Evolutionary conservation across 768 basidiomycete species (phyloP).

Genomic region (Hypholoma fasciculare): DNA sequence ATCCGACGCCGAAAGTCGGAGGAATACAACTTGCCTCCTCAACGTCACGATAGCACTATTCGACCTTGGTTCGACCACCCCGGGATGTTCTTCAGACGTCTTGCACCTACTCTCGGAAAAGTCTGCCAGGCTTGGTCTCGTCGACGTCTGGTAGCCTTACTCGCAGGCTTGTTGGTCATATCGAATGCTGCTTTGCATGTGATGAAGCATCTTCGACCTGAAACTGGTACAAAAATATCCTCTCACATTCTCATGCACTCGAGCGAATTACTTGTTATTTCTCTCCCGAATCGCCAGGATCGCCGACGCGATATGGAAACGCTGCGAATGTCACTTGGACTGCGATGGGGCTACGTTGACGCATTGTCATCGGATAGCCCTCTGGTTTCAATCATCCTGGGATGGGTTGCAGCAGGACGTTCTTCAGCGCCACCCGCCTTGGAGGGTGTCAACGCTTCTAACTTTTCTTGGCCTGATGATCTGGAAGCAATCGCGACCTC

Average conservation of each 20-base stretch:
- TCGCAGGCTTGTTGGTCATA: neutral
- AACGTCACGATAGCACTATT: no score
- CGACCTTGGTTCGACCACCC: neutral
- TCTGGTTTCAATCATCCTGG: conserved; percentile 39
- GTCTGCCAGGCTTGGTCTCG: neutral
- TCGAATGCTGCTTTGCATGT: neutral
- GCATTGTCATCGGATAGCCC: conserved; percentile 43
- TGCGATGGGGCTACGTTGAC: conserved; percentile 56
- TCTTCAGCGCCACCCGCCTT: neutral
- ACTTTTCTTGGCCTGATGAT: conserved; percentile 37
- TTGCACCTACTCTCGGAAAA: neutral
- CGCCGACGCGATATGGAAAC: conserved; percentile 59
- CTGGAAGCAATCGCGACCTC: conserved; percentile 28
- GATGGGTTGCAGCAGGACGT: conserved; percentile 40
- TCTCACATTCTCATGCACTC: conserved; percentile 33
- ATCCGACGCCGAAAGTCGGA: no score
- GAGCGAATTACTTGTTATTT: conserved; percentile 54
- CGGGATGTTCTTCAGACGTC: neutral
- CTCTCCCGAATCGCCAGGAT: conserved; percentile 56
- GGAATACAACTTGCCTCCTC: neutral
- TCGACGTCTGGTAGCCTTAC: neutral
- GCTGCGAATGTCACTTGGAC: conserved; percentile 42
- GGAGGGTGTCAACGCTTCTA: neutral
- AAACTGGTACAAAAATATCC: neutral
- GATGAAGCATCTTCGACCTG: neutral